Evolutionary conservation across 306 rosid species (phyloP).

Genomic region (Castanopsis chinensis): DNA sequence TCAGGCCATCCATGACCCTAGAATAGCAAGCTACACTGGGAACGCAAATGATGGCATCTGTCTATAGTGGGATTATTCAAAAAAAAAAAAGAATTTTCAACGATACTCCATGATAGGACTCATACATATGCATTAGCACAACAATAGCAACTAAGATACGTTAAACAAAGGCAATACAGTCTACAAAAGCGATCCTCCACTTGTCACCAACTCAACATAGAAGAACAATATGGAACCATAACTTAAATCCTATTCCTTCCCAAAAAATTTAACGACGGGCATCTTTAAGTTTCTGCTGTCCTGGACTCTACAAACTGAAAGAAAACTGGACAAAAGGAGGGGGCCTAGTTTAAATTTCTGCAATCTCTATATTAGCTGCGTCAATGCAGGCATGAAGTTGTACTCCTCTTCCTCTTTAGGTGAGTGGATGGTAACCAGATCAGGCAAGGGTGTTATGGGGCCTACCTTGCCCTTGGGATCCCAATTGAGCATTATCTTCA

Average conservation of each 20-base stretch:
- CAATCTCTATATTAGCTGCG: too few species aligned
- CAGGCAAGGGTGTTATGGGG: conserved; percentile 66
- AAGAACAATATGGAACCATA: background rate
- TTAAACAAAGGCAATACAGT: background rate
- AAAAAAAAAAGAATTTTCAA: too few species aligned
- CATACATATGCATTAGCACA: too few species aligned
- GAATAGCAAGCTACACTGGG: background rate
- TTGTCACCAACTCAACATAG: background rate
- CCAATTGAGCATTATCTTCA: too few species aligned
- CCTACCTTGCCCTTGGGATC: conserved; percentile 81
- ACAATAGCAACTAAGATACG: background rate
- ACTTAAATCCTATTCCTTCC: background rate
- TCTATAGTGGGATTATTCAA: background rate
- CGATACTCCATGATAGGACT: too few species aligned
- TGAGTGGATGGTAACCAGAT: conserved; percentile 43
- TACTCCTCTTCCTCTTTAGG: conserved; percentile 44
- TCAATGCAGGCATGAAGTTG: too few species aligned
- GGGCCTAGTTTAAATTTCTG: too few species aligned
- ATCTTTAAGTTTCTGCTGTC: too few species aligned
- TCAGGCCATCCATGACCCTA: background rate
- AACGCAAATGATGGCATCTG: background rate
- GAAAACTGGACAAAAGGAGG: too few species aligned
- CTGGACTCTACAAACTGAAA: too few species aligned
- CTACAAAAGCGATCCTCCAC: background rate
- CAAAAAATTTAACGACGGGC: too few species aligned